Conservation (phyloP, 2,329 filamentous ascomycete genomes). For the Phyllosticta citriasiana region DNA sequence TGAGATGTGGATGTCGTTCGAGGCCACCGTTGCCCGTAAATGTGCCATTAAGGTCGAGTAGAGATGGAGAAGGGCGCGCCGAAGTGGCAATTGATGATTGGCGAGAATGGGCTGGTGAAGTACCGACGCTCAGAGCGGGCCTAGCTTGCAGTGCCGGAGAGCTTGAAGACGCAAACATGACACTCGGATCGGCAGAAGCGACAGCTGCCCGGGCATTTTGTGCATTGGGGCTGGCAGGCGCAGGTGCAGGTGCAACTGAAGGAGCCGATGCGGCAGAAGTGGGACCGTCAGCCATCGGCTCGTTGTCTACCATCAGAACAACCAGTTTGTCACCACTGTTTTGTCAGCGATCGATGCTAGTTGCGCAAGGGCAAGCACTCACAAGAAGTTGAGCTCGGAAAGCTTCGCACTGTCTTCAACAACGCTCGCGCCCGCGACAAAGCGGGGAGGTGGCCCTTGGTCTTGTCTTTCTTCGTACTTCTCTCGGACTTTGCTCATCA, state of each 20-base stretch:
- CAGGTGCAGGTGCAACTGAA: background rate
- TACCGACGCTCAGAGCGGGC: background rate
- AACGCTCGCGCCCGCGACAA: background rate
- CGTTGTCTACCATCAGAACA: background rate
- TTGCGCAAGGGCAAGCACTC: background rate
- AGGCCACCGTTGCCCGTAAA: background rate
- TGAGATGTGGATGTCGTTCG: background rate
- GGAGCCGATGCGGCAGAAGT: background rate
- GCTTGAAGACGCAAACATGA: background rate
- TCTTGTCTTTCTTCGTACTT: background rate
- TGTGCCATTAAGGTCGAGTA: background rate
- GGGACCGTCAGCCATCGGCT: background rate
- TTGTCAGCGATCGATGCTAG: background rate
- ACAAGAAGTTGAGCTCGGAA: background rate
- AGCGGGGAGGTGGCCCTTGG: background rate
- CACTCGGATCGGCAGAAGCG: background rate
- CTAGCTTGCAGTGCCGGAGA: background rate
- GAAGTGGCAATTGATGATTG: background rate
- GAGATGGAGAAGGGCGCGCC: background rate
- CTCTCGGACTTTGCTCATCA: background rate
- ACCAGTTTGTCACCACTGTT: background rate
- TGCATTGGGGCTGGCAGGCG: background rate
- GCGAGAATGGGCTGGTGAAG: background rate
- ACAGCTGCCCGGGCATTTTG: background rate
- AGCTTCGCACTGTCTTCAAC: background rate